Evolutionary conservation across 257 asterid species (phyloP).

Genomic region (Solanum ossicruentum): DNA sequence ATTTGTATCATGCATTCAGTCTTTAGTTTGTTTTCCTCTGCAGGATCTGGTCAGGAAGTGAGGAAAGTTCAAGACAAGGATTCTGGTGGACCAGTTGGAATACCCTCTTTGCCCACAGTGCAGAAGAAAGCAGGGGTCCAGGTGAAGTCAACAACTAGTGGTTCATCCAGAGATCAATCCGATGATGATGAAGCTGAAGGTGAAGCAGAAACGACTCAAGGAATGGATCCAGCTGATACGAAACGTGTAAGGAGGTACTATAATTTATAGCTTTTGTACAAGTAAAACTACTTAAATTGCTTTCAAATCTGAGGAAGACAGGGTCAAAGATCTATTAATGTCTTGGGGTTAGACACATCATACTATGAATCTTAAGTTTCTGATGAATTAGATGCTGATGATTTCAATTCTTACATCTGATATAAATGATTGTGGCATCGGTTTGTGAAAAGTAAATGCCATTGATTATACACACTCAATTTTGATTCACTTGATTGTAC

Average conservation of each 20-base stretch:
- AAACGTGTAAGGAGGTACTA: conserved; percentile 87
- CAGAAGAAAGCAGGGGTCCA: conserved; percentile 43
- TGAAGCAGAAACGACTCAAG: conserved; percentile 56
- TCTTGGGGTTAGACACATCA: not conserved
- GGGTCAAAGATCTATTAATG: not conserved
- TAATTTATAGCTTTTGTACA: not conserved
- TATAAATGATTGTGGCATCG: not conserved
- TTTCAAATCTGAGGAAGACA: not conserved
- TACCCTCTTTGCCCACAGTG: conserved; percentile 40
- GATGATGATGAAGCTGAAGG: conserved; percentile 90
- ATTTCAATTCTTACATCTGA: not conserved
- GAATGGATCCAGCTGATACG: conserved; percentile 53
- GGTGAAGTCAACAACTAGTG: conserved; percentile 77
- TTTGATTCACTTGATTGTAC: not conserved
- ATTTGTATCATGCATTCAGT: not conserved
- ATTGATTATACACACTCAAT: not conserved
- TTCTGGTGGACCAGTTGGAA: conserved; percentile 34
- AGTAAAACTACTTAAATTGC: not conserved
- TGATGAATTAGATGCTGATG: not conserved
- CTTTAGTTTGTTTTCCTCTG: not conserved
- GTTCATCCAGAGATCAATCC: conserved; percentile 79
- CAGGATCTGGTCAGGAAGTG: conserved; percentile 36
- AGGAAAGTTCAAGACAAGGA: conserved; percentile 46
- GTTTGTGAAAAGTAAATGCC: not conserved
- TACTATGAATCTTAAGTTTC: not conserved